Evolutionary conservation across 2,329 filamentous ascomycete species (phyloP), one percentile per base, ranked within the genome.

Genomic region (Colletotrichum siamense): DNA sequence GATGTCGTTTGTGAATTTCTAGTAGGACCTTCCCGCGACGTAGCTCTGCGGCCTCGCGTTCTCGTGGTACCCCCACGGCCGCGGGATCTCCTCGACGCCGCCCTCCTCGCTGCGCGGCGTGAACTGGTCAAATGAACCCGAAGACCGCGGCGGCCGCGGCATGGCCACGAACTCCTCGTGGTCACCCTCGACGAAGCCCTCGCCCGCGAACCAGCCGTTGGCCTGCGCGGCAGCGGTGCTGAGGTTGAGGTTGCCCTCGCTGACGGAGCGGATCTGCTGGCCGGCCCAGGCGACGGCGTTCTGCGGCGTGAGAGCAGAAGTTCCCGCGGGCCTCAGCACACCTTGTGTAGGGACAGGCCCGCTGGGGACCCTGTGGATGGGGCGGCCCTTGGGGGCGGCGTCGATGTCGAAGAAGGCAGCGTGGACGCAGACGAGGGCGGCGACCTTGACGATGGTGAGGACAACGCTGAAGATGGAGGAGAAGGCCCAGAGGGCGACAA

Each of bases 381-480:
- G 6, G 44, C 22, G 15, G 63, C 62, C 22, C 9, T 44, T 65
- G 55, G 28, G 28, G 26, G 59, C 34, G 26, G 59, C 22, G 70
- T 66, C 28, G 55, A 73, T 6, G 6, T 76, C 74, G 32, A 69
- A 65, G 26, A 72, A 76, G 16, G 74, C 74, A 15, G 70, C 74
- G 70, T 76, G 74, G 8, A 68, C 44, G 44, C 73, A 65, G 24
- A 76, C 70, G 34, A 76, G 74, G 44, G 55, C 22, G 22, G 64
- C 64, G 64, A 76, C 74, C 64, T 76, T 73, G 64, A 73, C 49
- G 18, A 76, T 44, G 16, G 74, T 76, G 13, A 59, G 34, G 59
- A 76, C 28, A 26, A 76, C 74, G 59, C 74, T 65, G 28, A 76
- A 76, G 26, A 74, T 32, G 9, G 74, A 76, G n/a, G 70, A 76